Conservation (phyloP, 2,329 filamentous ascomycete species). For the Aspergillus novoparasiticus region DNA sequence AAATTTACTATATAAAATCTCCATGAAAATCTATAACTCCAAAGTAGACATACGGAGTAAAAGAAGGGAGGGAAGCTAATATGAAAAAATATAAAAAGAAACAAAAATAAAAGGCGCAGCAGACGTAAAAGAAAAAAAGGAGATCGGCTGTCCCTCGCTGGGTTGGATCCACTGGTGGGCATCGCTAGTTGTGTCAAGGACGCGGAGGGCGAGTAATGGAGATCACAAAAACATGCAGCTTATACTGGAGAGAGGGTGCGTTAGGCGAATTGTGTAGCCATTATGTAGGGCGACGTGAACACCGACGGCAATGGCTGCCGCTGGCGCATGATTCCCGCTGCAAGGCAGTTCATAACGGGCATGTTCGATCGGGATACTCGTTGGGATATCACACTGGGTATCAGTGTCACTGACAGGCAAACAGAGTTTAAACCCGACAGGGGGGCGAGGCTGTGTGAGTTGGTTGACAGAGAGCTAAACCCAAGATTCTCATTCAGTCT, state of each 20-base stretch:
- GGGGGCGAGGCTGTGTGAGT: slow-evolving; percentile 5
- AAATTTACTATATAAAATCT: background rate
- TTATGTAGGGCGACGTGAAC: slow-evolving; percentile 7
- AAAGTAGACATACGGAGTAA: background rate
- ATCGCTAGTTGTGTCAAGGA: slow-evolving; percentile 25
- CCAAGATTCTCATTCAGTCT: slow-evolving; percentile 4
- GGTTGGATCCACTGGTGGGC: slow-evolving; percentile 22
- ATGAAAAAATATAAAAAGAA: background rate
- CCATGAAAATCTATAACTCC: background rate
- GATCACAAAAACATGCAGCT: slow-evolving; percentile 21
- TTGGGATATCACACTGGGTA: slow-evolving; percentile 12
- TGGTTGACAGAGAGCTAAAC: slow-evolving; percentile 11
- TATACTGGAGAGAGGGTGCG: slow-evolving; percentile 17
- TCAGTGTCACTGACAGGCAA: slow-evolving; percentile 7
- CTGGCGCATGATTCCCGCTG: slow-evolving; percentile 17
- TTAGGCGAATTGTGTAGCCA: slow-evolving; percentile 4
- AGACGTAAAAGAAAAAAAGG: background rate
- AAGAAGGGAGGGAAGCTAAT: background rate
- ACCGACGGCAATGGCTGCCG: slow-evolving; percentile 14
- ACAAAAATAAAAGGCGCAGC: background rate
- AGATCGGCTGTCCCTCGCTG: slow-evolving; percentile 24
- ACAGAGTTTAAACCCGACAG: slow-evolving; percentile 4
- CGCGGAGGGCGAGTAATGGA: slow-evolving; percentile 16
- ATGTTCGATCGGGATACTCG: slow-evolving; percentile 12
- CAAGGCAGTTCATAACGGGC: slow-evolving; percentile 16